A percentile compares a stretch with the other conserved stretches of the same genome.
Conservation (phyloP, 2,329 filamentous ascomycete species). For the Fusarium begoniae region DNA sequence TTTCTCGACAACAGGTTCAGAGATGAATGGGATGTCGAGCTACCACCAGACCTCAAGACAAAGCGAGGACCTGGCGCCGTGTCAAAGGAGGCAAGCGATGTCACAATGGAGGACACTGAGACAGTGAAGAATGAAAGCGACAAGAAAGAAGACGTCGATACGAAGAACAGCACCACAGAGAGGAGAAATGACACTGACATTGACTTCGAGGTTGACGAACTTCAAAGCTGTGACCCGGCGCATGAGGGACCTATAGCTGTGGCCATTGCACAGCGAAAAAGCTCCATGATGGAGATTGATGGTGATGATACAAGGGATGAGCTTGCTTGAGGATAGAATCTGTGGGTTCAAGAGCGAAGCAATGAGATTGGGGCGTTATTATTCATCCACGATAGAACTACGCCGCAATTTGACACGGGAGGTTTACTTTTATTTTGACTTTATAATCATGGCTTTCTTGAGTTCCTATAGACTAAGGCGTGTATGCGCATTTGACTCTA, state of each 20-base stretch:
- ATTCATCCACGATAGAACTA: background rate
- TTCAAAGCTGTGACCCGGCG: background rate
- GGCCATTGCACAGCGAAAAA: background rate
- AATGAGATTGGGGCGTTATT: background rate
- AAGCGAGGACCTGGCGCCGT: background rate
- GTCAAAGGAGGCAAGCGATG: constrained; percentile 5
- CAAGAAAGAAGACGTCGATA: background rate
- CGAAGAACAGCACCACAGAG: background rate
- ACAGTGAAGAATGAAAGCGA: background rate
- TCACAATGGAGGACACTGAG: constrained; percentile 20
- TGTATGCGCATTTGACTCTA: background rate
- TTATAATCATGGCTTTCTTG: background rate
- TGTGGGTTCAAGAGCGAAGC: background rate
- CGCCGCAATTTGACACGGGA: background rate
- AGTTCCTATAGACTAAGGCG: background rate
- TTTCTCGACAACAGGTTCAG: constrained; percentile 57
- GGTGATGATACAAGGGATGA: constrained; percentile 8
- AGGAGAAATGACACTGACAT: background rate
- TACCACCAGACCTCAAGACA: constrained; percentile 49
- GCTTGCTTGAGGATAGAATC: background rate
- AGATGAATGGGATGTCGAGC: constrained; percentile 56
- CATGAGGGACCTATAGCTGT: background rate
- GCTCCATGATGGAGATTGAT: constrained; percentile 24
- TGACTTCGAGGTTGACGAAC: background rate
- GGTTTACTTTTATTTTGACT: background rate